A percentile compares a stretch with the other conserved stretches of the same genome.
These are phyloP conservation scores for Podospora comata DNA, from an alignment of 495 filamentous ascomycete species.

Conservation along the genomic window DNA sequence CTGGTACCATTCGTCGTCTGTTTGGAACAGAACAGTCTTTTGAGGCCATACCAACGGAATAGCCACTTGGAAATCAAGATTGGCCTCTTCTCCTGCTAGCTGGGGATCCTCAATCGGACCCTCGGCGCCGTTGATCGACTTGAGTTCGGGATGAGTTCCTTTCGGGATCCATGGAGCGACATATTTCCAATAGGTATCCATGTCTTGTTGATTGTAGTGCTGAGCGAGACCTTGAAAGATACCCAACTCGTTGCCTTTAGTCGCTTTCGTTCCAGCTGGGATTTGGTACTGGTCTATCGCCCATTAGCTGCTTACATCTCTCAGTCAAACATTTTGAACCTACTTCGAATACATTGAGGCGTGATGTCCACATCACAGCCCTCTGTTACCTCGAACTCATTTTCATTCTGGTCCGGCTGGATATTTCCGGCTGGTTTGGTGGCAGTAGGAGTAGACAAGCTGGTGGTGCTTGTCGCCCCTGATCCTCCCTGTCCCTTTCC, in stretches of 20 bases:
- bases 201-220: slow-evolving; percentile 51
- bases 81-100: slow-evolving; percentile 34
- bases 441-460: neutral
- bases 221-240: slow-evolving; percentile 35
- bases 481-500: slow-evolving; percentile 14
- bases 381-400: slow-evolving; percentile 20
- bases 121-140: slow-evolving; percentile 38
- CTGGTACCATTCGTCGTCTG: slow-evolving; percentile 52
- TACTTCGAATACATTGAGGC: slow-evolving; percentile 35
- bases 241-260: slow-evolving; percentile 35
- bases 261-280: slow-evolving; percentile 28
- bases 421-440: neutral
- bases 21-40: slow-evolving; percentile 56
- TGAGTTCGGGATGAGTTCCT: slow-evolving; percentile 36
- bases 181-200: slow-evolving; percentile 58
- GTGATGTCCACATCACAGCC: slow-evolving; percentile 30
- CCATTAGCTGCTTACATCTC: neutral
- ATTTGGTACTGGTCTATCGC: slow-evolving; percentile 34
- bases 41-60: slow-evolving; percentile 55
- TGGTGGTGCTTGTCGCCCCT: slow-evolving; percentile 12
- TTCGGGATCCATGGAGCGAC: slow-evolving; percentile 40
- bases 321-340: slow-evolving; percentile 15
- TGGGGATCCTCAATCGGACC: slow-evolving; percentile 33
- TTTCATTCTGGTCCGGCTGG: slow-evolving; percentile 14
- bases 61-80: slow-evolving; percentile 37